Evolutionary conservation across 2,329 filamentous ascomycete species (phyloP), one percentile per base, ranked within the genome.

Genomic region (Pezicula neosporulosa): DNA sequence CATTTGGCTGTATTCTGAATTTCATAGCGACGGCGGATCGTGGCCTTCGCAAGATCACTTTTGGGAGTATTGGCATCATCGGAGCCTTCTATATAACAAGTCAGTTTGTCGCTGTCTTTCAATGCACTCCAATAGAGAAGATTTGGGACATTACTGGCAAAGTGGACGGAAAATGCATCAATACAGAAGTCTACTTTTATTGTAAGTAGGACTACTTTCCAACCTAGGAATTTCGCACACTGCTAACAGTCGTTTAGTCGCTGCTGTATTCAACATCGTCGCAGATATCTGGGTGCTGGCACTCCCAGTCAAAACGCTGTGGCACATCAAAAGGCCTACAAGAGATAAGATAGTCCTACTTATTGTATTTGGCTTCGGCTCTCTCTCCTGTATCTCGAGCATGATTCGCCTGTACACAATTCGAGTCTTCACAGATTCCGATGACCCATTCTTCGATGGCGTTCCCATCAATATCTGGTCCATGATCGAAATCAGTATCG

Each of bases 141-240:
- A 61, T 67, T 48, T 70, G 67, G 66, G 66, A 68, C 49, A 56
- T 68, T 18, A 60, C 59, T 2, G 60, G 60, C 3, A 47, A 47
- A 4, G 60, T 63, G 2, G 35, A 56, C 28, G 66, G 65, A 5
- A 56, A 55, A 3, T 69, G 68, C 41, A 63, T 69, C 50, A 65
- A 70, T 47, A 63, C 59, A 3, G 66, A 63, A 5, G 63, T 60
- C 4, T 61, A 65, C 9, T 69, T 67, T 48, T 68, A 68, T 56
- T 56, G 65, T 68, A 60, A 13, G 58, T 51, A 21, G 13, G 6
- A 5, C 8, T 13, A 27, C 37, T 33, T 35, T 15, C 0, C 38
- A 24, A 15, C 5, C 13, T 27, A 1, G 39, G 16, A 10, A 15
- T 8, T 38, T 24, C 8, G 44, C 3, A 3, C 3, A 21, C 21